Conservation (phyloP, 2,329 filamentous ascomycete genomes). For the Aspergillus sp. region DNA sequence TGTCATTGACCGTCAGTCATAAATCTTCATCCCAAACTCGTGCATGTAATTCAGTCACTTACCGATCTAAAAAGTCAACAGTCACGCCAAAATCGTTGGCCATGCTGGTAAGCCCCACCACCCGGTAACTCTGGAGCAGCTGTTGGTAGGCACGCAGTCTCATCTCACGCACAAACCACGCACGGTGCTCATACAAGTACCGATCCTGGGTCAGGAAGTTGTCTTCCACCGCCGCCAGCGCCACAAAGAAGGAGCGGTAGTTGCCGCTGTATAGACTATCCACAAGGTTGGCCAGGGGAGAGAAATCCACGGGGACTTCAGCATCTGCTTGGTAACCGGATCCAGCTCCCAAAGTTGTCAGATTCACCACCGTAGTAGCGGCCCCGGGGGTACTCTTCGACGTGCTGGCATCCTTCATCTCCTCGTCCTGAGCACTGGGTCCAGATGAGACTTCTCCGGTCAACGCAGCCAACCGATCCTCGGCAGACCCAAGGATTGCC, state of each 20-base stretch:
- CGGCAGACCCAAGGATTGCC: conserved; percentile 85
- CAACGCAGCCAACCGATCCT: conserved; percentile 82
- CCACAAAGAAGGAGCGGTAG: conserved; percentile 91
- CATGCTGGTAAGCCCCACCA: conserved; percentile 97
- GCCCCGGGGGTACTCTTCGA: conserved; percentile 51
- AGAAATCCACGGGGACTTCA: conserved; percentile 84
- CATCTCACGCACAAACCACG: conserved; percentile 99
- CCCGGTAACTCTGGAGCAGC: conserved; percentile 92
- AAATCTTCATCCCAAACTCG: neutral
- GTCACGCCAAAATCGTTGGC: conserved; percentile 95
- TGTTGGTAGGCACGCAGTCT: conserved; percentile 94
- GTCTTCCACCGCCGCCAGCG: conserved; percentile 86
- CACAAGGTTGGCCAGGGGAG: conserved; percentile 80
- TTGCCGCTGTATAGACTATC: conserved; percentile 89
- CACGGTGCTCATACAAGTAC: conserved; percentile 91
- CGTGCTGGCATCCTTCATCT: conserved; percentile 64
- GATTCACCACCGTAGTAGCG: conserved; percentile 76
- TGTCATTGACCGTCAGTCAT: conserved; percentile 39
- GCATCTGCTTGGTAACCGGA: conserved; percentile 67
- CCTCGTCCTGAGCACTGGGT: conserved; percentile 72
- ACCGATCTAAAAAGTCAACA: conserved; percentile 94
- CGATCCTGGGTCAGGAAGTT: conserved; percentile 91
- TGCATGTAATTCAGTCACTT: conserved; percentile 34
- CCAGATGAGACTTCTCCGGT: conserved; percentile 79
- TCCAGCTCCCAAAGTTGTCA: conserved; percentile 75